A percentile compares a stretch with the other conserved stretches of the same genome.
phyloP scores from a whole-genome alignment of 257 asterid species.

The Plectranthus barbatus region DNA sequence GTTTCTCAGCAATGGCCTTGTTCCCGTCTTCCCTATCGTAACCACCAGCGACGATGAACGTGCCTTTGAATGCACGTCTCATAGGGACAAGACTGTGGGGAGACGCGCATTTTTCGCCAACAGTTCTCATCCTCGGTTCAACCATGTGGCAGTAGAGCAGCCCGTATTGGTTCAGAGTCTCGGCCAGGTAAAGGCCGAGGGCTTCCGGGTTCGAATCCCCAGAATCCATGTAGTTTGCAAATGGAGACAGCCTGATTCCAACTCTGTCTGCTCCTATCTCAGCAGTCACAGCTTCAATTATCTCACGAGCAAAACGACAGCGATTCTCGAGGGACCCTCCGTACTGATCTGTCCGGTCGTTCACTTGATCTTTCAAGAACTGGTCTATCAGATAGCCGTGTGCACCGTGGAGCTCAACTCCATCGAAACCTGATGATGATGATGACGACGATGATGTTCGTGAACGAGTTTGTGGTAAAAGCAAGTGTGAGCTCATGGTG shows the following conservation, averaged over 20 bases:
- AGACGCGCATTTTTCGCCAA: constrained; percentile 16
- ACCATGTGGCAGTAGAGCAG: constrained; percentile 64
- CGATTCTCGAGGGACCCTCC: constrained; percentile 68
- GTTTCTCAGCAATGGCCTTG: constrained; percentile 43
- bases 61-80: constrained; percentile 53
- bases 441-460: not conserved
- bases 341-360: constrained; percentile 58
- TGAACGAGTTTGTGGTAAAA: not conserved
- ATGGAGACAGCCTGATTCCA: constrained; percentile 74
- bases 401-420: constrained; percentile 75
- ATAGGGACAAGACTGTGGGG: constrained; percentile 38
- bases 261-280: constrained; percentile 49
- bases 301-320: constrained; percentile 52
- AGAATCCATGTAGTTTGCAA: constrained; percentile 27
- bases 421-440: constrained; percentile 49
- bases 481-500: not conserved
- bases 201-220: constrained; percentile 52
- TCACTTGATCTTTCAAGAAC: constrained; percentile 57
- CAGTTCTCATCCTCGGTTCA: constrained; percentile 47
- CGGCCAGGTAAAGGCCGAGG: constrained; percentile 50
- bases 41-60: constrained; percentile 65
- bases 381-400: constrained; percentile 65
- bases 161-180: constrained; percentile 34
- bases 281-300: constrained; percentile 34
- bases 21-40: constrained; percentile 54